A percentile compares a stretch with the other conserved stretches of the same genome.
Evolutionary conservation across 495 filamentous ascomycete genomes (phyloP).

Genomic region (Sordaria brevicollis): DNA sequence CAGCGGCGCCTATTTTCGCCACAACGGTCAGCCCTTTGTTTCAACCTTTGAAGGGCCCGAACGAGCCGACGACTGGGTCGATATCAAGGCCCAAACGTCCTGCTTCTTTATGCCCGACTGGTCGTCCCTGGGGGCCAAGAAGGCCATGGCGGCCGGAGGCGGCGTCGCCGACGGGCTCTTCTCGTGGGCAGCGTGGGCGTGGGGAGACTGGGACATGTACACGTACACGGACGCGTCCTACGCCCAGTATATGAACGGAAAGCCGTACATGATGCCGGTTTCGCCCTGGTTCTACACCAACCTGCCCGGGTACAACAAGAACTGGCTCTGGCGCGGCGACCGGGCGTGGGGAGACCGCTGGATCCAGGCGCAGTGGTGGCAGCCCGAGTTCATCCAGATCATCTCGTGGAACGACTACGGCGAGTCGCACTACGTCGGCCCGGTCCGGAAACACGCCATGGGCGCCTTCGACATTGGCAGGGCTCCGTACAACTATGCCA

Average conservation of each 20-base stretch:
- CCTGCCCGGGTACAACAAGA: conserved; percentile 53
- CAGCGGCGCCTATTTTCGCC: conserved; percentile 32
- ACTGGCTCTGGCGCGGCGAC: conserved; percentile 59
- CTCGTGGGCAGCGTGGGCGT: conserved; percentile 9
- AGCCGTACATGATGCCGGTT: conserved; percentile 54
- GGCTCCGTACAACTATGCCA: conserved; percentile 30
- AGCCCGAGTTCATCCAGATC: conserved; percentile 51
- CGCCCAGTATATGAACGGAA: background rate
- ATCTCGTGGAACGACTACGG: conserved; percentile 55
- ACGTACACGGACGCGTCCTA: conserved; percentile 6
- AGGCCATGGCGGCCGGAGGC: background rate
- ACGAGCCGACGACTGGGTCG: conserved; percentile 41
- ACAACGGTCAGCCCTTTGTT: conserved; percentile 40
- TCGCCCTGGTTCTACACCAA: conserved; percentile 61
- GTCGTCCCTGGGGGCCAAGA: conserved; percentile 37
- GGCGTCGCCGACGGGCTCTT: conserved; percentile 9
- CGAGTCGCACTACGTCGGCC: conserved; percentile 59
- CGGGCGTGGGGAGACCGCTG: conserved; percentile 60
- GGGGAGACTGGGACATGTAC: conserved; percentile 1
- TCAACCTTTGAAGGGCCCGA: conserved; percentile 49
- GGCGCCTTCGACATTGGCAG: conserved; percentile 32
- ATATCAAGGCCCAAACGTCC: conserved; percentile 34
- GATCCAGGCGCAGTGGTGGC: conserved; percentile 48
- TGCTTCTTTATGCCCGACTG: conserved; percentile 52
- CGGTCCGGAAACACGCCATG: conserved; percentile 29